Evolutionary conservation across 139 green algal species (phyloP), one percentile per base, ranked within the genome.

Genomic region (Chlamydomonas schloesseri): DNA sequence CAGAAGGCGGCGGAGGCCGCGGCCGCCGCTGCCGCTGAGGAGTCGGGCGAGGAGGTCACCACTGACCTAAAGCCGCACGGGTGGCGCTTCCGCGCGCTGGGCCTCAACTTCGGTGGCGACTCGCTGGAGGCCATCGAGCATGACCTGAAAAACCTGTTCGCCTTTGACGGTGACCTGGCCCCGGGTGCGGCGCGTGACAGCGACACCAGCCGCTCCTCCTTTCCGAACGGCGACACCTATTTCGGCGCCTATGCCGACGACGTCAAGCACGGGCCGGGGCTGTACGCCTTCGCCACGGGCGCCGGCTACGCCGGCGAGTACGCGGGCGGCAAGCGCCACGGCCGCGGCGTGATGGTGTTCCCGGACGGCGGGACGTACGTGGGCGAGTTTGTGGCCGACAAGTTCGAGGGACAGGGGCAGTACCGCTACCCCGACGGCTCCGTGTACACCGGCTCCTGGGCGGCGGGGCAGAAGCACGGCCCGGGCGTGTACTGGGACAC

Each of bases 401-500:
- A 93, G 71, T 96, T 94, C 84, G 88, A 95, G 14, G 94, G 94
- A 0, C 87, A 93, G 79, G 94, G 94, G 18, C 87, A 86, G 34
- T 96, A 95, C 83, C 55, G 87, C 31, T 97, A 96, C 86, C 90
- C 93, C 20, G 94, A 96, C 81, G 91, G 91, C 81, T 94, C 88
- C 57, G 88, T 89, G 3, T 97, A 96, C 87, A 90, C 91, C 4
- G 94, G 94, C 83, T 71, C 21, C 34, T 97, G 94, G 94, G 71
- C 84, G 33, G 88, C 37, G 0, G 94, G 94, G 17, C 76, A 87
- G 69, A 95, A 95, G 79, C 87, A 96, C 73, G 94, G 94, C 29
- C 50, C 70, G 31, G 91, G 91, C 79, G 89, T 92, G 42, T 94
- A 92, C 79, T 94, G 90, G 91, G 91, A 94, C 87, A 91, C 84